Conservation (phyloP, 2,329 filamentous ascomycete species). For the Thermothelomyces thermophilus region DNA sequence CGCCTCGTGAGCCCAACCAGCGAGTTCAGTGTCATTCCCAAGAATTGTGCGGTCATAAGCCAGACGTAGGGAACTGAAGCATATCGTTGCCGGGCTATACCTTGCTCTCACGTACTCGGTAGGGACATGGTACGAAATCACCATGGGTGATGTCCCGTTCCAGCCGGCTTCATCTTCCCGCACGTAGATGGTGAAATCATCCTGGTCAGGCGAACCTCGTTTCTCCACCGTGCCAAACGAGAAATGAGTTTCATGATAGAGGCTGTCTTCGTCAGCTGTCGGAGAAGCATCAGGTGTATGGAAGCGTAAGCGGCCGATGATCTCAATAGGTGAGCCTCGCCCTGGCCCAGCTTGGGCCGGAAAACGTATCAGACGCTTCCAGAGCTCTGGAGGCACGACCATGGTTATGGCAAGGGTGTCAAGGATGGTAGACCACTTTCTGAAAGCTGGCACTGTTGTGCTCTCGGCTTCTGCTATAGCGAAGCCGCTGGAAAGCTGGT, state of each 20-base stretch:
- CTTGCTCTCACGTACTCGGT: conserved; percentile 27
- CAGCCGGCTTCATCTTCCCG: conserved; percentile 33
- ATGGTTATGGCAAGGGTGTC: conserved; percentile 33
- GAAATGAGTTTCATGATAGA: conserved; percentile 36
- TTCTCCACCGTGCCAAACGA: conserved; percentile 34
- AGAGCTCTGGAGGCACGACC: conserved; percentile 28
- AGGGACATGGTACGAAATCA: conserved; percentile 38
- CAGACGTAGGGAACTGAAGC: conserved; percentile 29
- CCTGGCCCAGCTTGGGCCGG: not conserved
- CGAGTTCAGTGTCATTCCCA: conserved; percentile 21
- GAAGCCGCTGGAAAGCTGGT: not conserved
- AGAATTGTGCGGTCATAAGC: conserved; percentile 25
- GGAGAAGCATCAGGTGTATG: not conserved
- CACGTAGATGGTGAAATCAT: conserved; percentile 31
- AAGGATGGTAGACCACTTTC: conserved; percentile 34
- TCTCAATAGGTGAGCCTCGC: not conserved
- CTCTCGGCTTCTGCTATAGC: not conserved
- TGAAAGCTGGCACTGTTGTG: conserved; percentile 24
- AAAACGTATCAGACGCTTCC: conserved; percentile 14
- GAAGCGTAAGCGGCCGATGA: not conserved
- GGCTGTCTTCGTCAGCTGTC: not conserved
- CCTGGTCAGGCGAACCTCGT: conserved; percentile 23
- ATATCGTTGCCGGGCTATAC: conserved; percentile 21
- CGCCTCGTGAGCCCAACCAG: conserved; percentile 29
- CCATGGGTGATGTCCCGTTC: conserved; percentile 33